Conservation (phyloP, 2,329 filamentous ascomycete species). For the Trichophyton benhamiae region DNA sequence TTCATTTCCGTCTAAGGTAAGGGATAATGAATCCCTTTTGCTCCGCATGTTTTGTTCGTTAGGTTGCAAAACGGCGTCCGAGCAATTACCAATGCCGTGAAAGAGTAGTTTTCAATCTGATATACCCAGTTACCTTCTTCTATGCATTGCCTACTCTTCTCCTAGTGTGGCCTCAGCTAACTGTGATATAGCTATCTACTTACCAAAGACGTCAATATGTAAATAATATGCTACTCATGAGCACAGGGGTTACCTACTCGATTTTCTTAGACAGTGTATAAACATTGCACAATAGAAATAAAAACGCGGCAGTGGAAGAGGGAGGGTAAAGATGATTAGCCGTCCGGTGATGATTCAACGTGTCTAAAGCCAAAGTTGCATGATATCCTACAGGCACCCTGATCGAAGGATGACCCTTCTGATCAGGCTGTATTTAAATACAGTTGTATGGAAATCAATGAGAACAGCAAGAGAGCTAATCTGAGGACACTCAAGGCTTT, state of each 20-base stretch:
- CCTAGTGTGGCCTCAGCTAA: not conserved
- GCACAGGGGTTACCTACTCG: not conserved
- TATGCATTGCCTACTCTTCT: not conserved
- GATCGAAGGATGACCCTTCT: not conserved
- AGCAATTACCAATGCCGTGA: constrained; percentile 29
- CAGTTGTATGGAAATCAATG: constrained; percentile 30
- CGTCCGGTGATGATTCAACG: constrained; percentile 28
- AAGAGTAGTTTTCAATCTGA: constrained; percentile 36
- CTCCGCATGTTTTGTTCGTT: constrained; percentile 14
- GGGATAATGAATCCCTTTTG: constrained; percentile 4
- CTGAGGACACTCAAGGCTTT: constrained; percentile 24
- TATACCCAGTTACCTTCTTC: not conserved
- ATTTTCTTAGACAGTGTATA: not conserved
- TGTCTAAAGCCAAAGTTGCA: constrained; percentile 37
- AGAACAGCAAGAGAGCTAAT: constrained; percentile 36
- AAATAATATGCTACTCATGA: too few relatives aligned
- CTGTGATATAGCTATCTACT: not conserved
- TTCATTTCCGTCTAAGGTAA: not conserved
- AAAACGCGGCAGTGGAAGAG: too few relatives aligned
- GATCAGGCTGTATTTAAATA: not conserved
- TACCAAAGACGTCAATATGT: too few relatives aligned
- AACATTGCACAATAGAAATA: not conserved
- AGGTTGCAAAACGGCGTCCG: constrained; percentile 19
- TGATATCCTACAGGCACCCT: constrained; percentile 27
- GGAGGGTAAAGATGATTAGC: not conserved